Evolutionary conservation across 1,284 basidiomycete genomes (phyloP).

Genomic region (Rhodotorula sp.): DNA sequence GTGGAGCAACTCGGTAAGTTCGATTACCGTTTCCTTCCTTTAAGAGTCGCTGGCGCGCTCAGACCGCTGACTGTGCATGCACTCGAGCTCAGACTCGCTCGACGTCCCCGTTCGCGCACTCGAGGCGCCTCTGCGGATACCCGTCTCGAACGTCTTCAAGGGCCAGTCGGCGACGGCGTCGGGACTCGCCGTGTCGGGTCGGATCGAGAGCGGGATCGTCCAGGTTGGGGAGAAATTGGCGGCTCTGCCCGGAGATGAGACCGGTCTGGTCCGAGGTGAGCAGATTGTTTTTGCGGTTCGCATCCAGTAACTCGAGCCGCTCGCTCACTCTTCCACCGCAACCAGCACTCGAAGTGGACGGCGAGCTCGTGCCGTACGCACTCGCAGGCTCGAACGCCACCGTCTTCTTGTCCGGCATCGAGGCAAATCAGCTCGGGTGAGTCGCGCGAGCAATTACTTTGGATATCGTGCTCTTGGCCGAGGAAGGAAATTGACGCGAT

Average conservation of each 20-base stretch:
- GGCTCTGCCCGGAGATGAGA: slow-evolving; percentile 89
- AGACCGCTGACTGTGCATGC: neutral
- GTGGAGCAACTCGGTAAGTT: slow-evolving; percentile 66
- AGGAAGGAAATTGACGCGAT: neutral
- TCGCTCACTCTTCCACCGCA: too few species aligned
- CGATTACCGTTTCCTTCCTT: neutral
- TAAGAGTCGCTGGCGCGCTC: neutral
- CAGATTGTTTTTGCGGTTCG: neutral
- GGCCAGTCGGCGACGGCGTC: slow-evolving; percentile 68
- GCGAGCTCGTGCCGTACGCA: slow-evolving; percentile 77
- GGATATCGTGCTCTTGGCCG: too few species aligned
- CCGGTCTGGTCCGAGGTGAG: slow-evolving; percentile 75
- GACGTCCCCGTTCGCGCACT: slow-evolving; percentile 79
- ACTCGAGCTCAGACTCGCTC: slow-evolving; percentile 62
- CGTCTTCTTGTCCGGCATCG: slow-evolving; percentile 77
- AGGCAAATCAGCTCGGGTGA: slow-evolving; percentile 70
- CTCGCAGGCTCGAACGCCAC: slow-evolving; percentile 87
- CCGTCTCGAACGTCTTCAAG: slow-evolving; percentile 93
- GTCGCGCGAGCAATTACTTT: slow-evolving; percentile 9
- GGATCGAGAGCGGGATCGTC: slow-evolving; percentile 81
- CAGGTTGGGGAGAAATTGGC: slow-evolving; percentile 87
- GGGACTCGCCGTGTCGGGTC: slow-evolving; percentile 79
- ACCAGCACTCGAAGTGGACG: slow-evolving; percentile 82
- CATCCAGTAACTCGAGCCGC: too few species aligned
- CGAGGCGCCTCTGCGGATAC: slow-evolving; percentile 74